Evolutionary conservation across 1,139 yeast genomes (phyloP).

Genomic region (Taphrina flavorubra): DNA sequence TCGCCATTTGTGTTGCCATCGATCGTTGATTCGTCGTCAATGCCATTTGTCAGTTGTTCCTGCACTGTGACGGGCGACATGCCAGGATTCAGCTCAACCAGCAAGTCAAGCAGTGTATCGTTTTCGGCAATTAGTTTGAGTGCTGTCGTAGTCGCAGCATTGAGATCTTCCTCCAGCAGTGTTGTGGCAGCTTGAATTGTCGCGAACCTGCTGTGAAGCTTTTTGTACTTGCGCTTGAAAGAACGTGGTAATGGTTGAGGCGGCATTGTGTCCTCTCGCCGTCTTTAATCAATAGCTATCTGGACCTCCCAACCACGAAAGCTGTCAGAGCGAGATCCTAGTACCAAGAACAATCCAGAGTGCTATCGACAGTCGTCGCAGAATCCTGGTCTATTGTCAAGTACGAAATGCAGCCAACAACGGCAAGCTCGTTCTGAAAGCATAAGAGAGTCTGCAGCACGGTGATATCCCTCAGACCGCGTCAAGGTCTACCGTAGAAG

Average conservation of each 20-base stretch:
- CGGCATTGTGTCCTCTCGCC: constrained; percentile 12
- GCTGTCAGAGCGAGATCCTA: no score
- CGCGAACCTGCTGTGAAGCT: constrained; percentile 26
- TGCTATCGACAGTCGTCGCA: no score
- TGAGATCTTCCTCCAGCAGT: constrained; percentile 22
- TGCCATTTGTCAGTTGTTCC: constrained; percentile 3
- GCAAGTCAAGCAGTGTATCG: constrained; percentile 31
- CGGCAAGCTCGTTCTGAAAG: no score
- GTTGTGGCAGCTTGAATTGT: constrained; percentile 12
- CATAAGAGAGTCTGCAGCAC: no score
- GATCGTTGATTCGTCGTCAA: not conserved
- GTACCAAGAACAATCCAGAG: no score
- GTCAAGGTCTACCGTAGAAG: no score
- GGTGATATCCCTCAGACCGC: no score
- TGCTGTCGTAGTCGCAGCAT: constrained; percentile 23
- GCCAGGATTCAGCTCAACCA: constrained; percentile 13
- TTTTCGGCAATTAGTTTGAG: constrained; percentile 30
- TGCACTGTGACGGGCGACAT: constrained; percentile 4
- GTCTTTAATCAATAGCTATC: no score
- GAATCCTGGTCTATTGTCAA: no score
- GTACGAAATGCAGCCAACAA: no score
- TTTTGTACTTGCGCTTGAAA: constrained; percentile 39
- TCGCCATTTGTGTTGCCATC: constrained; percentile 9
- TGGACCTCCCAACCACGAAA: no score
- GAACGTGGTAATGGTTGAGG: constrained; percentile 26